A percentile compares a stretch with the other conserved stretches of the same genome.
phyloP scores from a whole-genome alignment of 805 yeast species.

The Wickerhamiella sergipiensis region DNA sequence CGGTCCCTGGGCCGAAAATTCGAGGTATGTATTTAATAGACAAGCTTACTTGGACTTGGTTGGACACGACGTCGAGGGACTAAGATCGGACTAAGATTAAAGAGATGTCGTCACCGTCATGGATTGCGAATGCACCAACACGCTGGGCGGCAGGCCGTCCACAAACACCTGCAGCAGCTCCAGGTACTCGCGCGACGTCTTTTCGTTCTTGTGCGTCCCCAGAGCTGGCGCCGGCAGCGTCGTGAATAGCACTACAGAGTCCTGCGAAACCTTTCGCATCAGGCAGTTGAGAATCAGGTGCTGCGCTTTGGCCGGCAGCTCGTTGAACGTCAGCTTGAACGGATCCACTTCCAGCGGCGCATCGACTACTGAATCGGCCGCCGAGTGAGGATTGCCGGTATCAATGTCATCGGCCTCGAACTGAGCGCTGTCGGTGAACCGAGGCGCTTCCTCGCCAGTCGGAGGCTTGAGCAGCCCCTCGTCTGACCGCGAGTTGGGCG shows the following conservation, averaged over 20 bases:
- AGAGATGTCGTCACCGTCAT: constrained; percentile 94
- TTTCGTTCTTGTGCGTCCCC: constrained; percentile 63
- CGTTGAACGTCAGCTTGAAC: constrained; percentile 46
- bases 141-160: constrained; percentile 64
- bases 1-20: no score
- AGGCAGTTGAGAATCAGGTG: constrained; percentile 78
- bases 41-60: no score
- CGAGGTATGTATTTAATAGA: no score
- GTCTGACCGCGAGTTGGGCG: no score
- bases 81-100: no score
- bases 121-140: constrained; percentile 79
- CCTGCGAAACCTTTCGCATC: constrained; percentile 50
- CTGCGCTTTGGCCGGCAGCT: constrained; percentile 84
- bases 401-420: not conserved
- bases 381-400: not conserved
- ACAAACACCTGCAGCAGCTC: constrained; percentile 71
- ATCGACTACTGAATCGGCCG: not conserved
- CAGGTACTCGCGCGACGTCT: constrained; percentile 60
- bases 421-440: not conserved
- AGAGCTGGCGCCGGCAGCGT: constrained; percentile 81
- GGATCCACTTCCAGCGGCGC: not conserved
- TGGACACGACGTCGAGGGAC: no score
- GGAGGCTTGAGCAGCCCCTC: constrained; percentile 14
- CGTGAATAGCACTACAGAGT: constrained; percentile 67
- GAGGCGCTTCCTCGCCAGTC: constrained; percentile 10